Evolutionary conservation across 2,329 filamentous ascomycete species (phyloP), one percentile per base, ranked within the genome.

Genomic region (Fusarium sp.): DNA sequence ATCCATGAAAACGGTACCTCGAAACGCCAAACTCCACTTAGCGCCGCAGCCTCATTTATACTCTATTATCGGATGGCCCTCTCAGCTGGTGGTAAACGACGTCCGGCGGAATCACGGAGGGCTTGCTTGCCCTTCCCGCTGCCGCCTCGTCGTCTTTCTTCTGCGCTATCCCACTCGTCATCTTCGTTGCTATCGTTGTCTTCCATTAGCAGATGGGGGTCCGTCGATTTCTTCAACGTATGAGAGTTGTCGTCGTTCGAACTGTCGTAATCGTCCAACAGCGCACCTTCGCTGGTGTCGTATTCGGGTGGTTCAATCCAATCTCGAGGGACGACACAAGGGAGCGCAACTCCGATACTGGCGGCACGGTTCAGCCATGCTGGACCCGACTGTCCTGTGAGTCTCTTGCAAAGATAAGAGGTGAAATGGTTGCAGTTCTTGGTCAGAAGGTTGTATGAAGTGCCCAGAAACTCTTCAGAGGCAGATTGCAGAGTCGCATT

Each of bases 371-470:
- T 97, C 60, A 97, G 84, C 92, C 93, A 97, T 24, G 82, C 83
- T 0, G 94, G 94, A 0, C 92, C 92, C 2, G 90, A 84, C 50
- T 89, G 87, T 11, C 91, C 90, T 5, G 93, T 95, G 61, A 97
- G 86, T 73, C 89, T 89, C 79, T 91, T 86, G 81, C 92, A 95
- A 24, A 97, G 87, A 76, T 92, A 90, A 26, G 90, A 90, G 5
- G 93, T 95, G 80, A 97, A 97, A 80, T 97, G 94, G 80, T 97
- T 97, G 87, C 94, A 97, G 81, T 97, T 97, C 75, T 91, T 91
- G 26, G 91, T 94, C 48, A 97, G 86, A 20, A 97, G 88, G 78
- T 96, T 95, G 82, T 97, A 96, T 20, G 88, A 88, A 0, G 91
- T 91, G 30, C 94, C 94, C 63, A 91, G 87, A 77, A 96, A 97